A percentile compares a stretch with the other conserved stretches of the same genome.
These are phyloP conservation scores for Aspergillus quadrilineatus DNA, from an alignment of 2,329 filamentous ascomycete species.

Conservation along the genomic window DNA sequence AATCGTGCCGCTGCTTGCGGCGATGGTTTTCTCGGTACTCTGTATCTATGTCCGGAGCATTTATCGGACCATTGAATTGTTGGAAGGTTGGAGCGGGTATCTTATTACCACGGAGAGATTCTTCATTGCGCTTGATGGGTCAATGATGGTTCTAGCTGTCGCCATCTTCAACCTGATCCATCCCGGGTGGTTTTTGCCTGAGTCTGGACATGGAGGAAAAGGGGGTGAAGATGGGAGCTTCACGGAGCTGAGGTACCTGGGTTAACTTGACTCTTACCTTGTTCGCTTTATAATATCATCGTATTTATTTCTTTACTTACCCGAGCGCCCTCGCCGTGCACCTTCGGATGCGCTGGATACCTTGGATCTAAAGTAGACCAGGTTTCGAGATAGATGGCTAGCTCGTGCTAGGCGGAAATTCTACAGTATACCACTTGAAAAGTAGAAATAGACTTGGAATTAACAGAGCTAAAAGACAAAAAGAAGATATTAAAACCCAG, in stretches of 20 bases:
- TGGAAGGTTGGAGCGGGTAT: slow-evolving; percentile 52
- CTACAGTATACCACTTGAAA: neutral
- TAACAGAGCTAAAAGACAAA: neutral
- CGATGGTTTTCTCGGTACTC: slow-evolving; percentile 44
- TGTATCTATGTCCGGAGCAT: slow-evolving; percentile 51
- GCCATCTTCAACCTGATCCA: slow-evolving; percentile 47
- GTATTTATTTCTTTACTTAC: neutral
- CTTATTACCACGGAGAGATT: slow-evolving; percentile 52
- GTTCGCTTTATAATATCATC: neutral
- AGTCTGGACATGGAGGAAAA: slow-evolving; percentile 12
- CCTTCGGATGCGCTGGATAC: neutral
- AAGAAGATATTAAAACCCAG: neutral
- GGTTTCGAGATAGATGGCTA: too few species aligned
- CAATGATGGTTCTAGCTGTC: slow-evolving; percentile 51
- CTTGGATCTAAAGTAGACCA: neutral
- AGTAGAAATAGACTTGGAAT: neutral
- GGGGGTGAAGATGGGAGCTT: slow-evolving; percentile 11
- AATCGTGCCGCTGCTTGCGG: slow-evolving; percentile 34
- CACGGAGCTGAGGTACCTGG: slow-evolving; percentile 1
- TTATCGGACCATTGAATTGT: slow-evolving; percentile 53
- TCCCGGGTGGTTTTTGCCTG: slow-evolving; percentile 43
- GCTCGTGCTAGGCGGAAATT: too few species aligned
- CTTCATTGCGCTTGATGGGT: slow-evolving; percentile 52
- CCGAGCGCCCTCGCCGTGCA: neutral
- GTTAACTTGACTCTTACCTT: neutral